phyloP scores from a whole-genome alignment of 139 green algal species.

The Nannochloris sp. region DNA sequence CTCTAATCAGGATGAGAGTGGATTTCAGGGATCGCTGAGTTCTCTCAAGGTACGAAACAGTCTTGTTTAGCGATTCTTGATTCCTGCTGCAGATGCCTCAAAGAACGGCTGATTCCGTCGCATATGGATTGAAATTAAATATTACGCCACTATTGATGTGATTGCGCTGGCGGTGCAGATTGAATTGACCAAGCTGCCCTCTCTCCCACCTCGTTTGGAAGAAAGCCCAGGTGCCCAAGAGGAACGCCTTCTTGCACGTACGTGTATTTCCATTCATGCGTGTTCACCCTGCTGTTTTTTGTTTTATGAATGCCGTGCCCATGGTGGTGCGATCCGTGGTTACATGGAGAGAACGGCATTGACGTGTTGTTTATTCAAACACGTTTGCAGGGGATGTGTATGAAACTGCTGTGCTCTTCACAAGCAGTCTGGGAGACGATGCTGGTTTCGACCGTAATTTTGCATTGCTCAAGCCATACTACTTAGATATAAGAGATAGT shows the following conservation, averaged over 20 bases:
- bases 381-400: conserved; percentile 64
- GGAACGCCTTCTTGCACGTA: conserved; percentile 67
- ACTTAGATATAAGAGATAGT: conserved; percentile 53
- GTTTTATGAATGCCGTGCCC: background rate
- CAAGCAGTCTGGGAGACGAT: conserved; percentile 68
- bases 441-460: conserved; percentile 82
- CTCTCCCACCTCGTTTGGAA: conserved; percentile 58
- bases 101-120: background rate
- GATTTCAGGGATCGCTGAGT: conserved; percentile 11
- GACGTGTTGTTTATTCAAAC: background rate
- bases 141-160: background rate
- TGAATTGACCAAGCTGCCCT: conserved; percentile 63
- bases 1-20: conserved; percentile 15
- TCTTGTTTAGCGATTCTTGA: too few relatives aligned
- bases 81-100: too few relatives aligned
- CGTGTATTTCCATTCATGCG: conserved; percentile 8
- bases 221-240: conserved; percentile 48
- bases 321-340: too few relatives aligned
- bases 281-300: background rate
- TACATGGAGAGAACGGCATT: too few relatives aligned
- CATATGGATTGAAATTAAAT: background rate
- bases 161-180: conserved; percentile 39
- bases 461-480: conserved; percentile 79
- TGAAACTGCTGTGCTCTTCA: conserved; percentile 78
- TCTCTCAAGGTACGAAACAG: conserved; percentile 21